A percentile compares a stretch with the other conserved stretches of the same genome.
Evolutionary conservation across 2,329 filamentous ascomycete genomes (phyloP).

Genomic region (Phyllosticta ampelicida): DNA sequence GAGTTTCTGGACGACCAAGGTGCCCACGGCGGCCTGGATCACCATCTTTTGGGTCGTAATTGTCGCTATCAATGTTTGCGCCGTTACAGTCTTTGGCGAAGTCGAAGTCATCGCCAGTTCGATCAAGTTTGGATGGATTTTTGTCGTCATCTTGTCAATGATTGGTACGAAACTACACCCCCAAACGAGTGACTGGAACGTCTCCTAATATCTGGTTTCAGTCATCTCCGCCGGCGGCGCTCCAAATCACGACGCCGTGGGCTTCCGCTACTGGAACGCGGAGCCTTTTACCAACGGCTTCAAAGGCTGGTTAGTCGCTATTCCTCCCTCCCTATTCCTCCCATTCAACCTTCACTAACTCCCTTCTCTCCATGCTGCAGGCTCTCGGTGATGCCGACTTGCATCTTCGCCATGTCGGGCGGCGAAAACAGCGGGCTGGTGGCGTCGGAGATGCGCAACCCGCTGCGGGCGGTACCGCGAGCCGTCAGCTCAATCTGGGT

Average conservation of each 20-base stretch:
- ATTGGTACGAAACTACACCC: slow-evolving; percentile 14
- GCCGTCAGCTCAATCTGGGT: slow-evolving; percentile 38
- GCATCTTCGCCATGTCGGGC: slow-evolving; percentile 31
- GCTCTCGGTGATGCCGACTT: slow-evolving; percentile 25
- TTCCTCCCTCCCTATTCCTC: neutral
- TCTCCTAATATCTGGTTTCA: no score
- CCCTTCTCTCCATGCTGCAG: slow-evolving; percentile 2
- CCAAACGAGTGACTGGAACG: no score
- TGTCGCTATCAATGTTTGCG: slow-evolving; percentile 30
- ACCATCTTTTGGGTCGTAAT: slow-evolving; percentile 35
- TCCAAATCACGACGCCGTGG: slow-evolving; percentile 28
- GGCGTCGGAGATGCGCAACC: slow-evolving; percentile 35
- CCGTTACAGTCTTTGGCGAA: slow-evolving; percentile 36
- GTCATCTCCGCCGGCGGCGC: slow-evolving; percentile 37
- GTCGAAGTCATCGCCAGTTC: slow-evolving; percentile 34
- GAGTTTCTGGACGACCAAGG: slow-evolving; percentile 33
- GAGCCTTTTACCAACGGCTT: slow-evolving; percentile 35
- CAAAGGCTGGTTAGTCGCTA: slow-evolving; percentile 25
- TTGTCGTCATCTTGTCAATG: slow-evolving; percentile 37
- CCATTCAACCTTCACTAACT: neutral
- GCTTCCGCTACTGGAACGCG: slow-evolving; percentile 37
- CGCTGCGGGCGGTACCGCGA: slow-evolving; percentile 32
- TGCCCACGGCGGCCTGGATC: slow-evolving; percentile 36
- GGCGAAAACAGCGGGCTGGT: slow-evolving; percentile 35
- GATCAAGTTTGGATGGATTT: slow-evolving; percentile 40